Base-by-base conservation (phyloP, 179 eudicot genomes). In the Spinacia oleracea region DNA sequence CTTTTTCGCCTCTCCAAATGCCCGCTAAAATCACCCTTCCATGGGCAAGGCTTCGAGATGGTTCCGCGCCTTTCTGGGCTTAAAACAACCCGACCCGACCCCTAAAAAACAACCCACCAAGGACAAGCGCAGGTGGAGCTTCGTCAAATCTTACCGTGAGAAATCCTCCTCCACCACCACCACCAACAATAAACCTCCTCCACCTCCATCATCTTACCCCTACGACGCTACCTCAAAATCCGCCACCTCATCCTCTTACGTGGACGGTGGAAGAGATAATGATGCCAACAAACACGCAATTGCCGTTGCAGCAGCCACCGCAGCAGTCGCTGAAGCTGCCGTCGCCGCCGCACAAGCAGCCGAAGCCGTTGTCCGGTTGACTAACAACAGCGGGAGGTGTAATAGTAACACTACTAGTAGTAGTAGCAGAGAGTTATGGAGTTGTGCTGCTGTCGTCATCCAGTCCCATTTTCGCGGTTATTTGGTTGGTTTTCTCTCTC, bases 331-430 rank as follows among this genome's bases (percentile, higher is more conserved):
- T 0, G 92, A 91, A 40, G 96, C 96, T 0, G 96, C 96, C 6
- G 89, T 88, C 4, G 92, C 91, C 9, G 92, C 97, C 18, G 97
- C 93, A 25, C 86, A 89, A 9, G 93, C 93, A 8, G 92, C 94
- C 0, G 90, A 91, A 1, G 92, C 83, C 8, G 93, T 88, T 2
- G 90, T 90, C n/a, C 73, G 86, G 69, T 80, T 89, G 4, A 86
- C 90, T 0, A 81, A 79, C 40, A 27, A 78, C 79, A 27, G 80
- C 78, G 86, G 79, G 3, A 65, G 73, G 55, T 58, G 80, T 64
- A 50, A 9, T 8, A 31, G 20, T 16, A 34, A 66, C 23, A 67
- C 3, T 31, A 31, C 12, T 35, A 14, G 14, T 21, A 67, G 40
- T 1, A 40, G 6, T 18, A 31, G 38, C 7, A 62, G 45, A 51